phyloP scores from a whole-genome alignment of 2,329 filamentous ascomycete species.

The Coleophoma eucalyptorum region DNA sequence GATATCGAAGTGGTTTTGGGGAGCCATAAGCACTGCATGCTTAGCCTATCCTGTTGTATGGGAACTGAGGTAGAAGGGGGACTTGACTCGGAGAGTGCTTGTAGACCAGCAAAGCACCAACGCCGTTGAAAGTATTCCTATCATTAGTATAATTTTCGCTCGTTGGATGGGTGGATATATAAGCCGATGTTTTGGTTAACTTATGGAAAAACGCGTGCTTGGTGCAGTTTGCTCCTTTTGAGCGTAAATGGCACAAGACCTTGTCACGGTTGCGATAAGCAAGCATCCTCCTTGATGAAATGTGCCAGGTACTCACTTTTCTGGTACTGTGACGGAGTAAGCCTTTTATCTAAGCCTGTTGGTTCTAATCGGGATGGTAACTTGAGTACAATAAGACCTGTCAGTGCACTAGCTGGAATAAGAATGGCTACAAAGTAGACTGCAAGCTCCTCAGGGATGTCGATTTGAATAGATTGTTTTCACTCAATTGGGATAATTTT shows the following conservation, averaged over 20 bases:
- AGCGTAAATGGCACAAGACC: constrained; percentile 7
- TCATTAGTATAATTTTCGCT: constrained; percentile 2
- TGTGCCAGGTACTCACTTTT: constrained; percentile 16
- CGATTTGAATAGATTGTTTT: constrained; percentile 20
- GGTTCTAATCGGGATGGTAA: constrained; percentile 4
- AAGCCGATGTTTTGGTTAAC: constrained; percentile 7
- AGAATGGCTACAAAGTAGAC: constrained; percentile 20
- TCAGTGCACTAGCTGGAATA: constrained; percentile 19
- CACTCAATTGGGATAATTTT: constrained; percentile 20
- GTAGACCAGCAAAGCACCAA: constrained; percentile 10
- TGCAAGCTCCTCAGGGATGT: constrained; percentile 21
- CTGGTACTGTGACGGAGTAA: constrained; percentile 18
- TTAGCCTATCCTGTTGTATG: not conserved
- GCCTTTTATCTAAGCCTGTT: constrained; percentile 1
- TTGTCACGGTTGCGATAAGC: constrained; percentile 15
- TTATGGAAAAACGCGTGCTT: too few species aligned
- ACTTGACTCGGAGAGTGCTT: constrained; percentile 11
- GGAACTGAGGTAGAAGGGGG: constrained; percentile 7
- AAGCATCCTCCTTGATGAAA: constrained; percentile 10
- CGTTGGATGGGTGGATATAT: constrained; percentile 4
- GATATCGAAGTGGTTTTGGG: too few species aligned
- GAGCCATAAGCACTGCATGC: too few species aligned
- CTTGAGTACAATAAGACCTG: constrained; percentile 15
- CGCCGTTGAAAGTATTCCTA: constrained; percentile 6
- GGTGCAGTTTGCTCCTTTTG: too few species aligned